Evolutionary conservation across 78 protist genomes (phyloP).

Genomic region (Protostelium mycophagum): DNA sequence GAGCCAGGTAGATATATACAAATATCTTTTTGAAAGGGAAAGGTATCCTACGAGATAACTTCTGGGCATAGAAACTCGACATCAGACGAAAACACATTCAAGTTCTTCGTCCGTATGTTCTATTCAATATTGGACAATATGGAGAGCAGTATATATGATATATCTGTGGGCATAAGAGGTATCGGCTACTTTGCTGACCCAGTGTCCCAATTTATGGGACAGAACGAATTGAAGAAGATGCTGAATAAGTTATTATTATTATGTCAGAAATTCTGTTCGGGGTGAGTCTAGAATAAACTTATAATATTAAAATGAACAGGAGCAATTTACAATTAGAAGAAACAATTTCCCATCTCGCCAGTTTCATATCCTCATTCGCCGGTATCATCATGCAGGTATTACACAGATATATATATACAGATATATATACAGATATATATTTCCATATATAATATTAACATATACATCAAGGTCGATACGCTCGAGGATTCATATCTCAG

Average conservation of each 20-base stretch:
- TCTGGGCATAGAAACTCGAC: conserved; percentile 33
- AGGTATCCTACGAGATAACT: conserved; percentile 10
- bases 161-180: conserved; percentile 67
- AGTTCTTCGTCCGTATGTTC: conserved; percentile 51
- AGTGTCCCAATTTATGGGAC: conserved; percentile 57
- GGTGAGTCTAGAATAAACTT: conserved; percentile 6
- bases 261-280: neutral
- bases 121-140: conserved; percentile 22
- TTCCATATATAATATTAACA: neutral
- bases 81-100: conserved; percentile 28
- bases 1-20: conserved; percentile 8
- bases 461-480: conserved; percentile 11
- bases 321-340: conserved; percentile 48
- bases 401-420: too few relatives aligned
- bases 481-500: conserved; percentile 40
- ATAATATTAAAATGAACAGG: neutral
- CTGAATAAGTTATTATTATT: conserved; percentile 23
- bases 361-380: conserved; percentile 71
- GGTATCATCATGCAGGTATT: conserved; percentile 37
- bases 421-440: too few relatives aligned
- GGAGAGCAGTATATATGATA: conserved; percentile 7
- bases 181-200: conserved; percentile 74
- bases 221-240: conserved; percentile 57
- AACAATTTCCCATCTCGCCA: conserved; percentile 49
- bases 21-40: neutral